Evolutionary conservation across 345 rosid species (phyloP).

Genomic region (Murraya paniculata): DNA sequence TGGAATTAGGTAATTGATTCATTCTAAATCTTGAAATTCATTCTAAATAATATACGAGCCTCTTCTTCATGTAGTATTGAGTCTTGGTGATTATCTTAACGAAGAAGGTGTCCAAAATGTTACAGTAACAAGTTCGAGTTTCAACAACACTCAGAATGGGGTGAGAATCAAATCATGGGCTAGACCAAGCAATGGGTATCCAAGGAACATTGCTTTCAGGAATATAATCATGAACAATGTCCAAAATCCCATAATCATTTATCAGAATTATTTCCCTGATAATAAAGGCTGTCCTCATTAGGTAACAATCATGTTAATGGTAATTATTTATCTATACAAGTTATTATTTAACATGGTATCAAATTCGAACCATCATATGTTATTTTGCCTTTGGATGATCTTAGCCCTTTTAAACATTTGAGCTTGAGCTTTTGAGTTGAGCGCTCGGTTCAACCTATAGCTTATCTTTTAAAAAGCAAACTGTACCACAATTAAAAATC

Average conservation of each 20-base stretch:
- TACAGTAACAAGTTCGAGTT: conserved; percentile 26
- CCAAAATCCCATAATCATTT: conserved; percentile 40
- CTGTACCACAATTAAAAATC: too few relatives aligned
- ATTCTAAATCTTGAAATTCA: too few relatives aligned
- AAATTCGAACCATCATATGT: too few relatives aligned
- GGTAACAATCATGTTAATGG: not conserved
- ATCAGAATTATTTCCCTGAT: conserved; percentile 36
- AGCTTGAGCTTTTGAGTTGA: too few relatives aligned
- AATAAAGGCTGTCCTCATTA: not conserved
- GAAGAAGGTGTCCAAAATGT: conserved; percentile 42
- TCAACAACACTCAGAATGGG: conserved; percentile 39
- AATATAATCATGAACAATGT: conserved; percentile 28
- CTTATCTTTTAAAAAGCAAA: too few relatives aligned
- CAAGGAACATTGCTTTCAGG: conserved; percentile 28
- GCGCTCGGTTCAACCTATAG: too few relatives aligned
- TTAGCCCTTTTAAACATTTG: too few relatives aligned
- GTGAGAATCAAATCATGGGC: conserved; percentile 44
- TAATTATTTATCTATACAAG: too few relatives aligned
- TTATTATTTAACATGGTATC: too few relatives aligned
- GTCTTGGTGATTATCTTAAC: conserved; percentile 26
- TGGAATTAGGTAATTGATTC: conserved; percentile 46
- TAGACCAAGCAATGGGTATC: conserved; percentile 32
- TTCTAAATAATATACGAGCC: too few relatives aligned
- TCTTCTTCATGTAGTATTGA: not conserved
- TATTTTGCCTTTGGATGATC: too few relatives aligned